These are phyloP conservation scores for Xylaria sp. DNA, from an alignment of 2,329 filamentous ascomycete genomes.

Conservation along the genomic window DNA sequence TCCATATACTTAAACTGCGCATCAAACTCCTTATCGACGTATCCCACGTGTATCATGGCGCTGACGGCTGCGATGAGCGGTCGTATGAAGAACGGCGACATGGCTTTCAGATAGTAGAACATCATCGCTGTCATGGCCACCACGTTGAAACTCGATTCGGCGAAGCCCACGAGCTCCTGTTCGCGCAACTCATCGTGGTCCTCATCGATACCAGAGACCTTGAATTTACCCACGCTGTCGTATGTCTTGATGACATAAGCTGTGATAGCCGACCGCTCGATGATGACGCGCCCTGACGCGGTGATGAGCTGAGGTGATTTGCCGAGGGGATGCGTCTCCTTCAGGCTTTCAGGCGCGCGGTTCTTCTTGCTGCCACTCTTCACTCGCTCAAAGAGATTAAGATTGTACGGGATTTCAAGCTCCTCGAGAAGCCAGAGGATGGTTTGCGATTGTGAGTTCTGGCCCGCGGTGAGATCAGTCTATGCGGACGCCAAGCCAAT, in stretches of 20 bases:
- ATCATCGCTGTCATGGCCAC: conserved; percentile 30
- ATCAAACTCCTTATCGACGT: conserved; percentile 39
- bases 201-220: conserved; percentile 28
- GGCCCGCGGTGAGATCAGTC: background rate
- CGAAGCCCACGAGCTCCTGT: conserved; percentile 39
- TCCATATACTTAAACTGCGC: conserved; percentile 34
- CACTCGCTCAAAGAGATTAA: conserved; percentile 36
- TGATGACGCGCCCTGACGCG: conserved; percentile 33
- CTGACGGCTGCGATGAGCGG: conserved; percentile 31
- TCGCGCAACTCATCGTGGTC: conserved; percentile 37
- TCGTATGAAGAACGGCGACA: conserved; percentile 38
- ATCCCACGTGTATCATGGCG: conserved; percentile 31
- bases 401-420: conserved; percentile 40
- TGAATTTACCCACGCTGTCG: conserved; percentile 38
- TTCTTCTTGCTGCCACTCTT: conserved; percentile 20
- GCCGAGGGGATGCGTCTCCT: conserved; percentile 41
- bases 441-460: conserved; percentile 42
- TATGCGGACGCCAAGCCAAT: background rate
- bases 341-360: conserved; percentile 38
- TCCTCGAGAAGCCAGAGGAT: conserved; percentile 43
- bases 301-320: conserved; percentile 41
- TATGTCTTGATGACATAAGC: conserved; percentile 42
- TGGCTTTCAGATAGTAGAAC: conserved; percentile 22
- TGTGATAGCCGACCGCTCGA: conserved; percentile 41
- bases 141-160: conserved; percentile 29